Evolutionary conservation across 805 yeast genomes (phyloP), one percentile per base, ranked within the genome.

Genomic region (Wickerhamomyces bovis): DNA sequence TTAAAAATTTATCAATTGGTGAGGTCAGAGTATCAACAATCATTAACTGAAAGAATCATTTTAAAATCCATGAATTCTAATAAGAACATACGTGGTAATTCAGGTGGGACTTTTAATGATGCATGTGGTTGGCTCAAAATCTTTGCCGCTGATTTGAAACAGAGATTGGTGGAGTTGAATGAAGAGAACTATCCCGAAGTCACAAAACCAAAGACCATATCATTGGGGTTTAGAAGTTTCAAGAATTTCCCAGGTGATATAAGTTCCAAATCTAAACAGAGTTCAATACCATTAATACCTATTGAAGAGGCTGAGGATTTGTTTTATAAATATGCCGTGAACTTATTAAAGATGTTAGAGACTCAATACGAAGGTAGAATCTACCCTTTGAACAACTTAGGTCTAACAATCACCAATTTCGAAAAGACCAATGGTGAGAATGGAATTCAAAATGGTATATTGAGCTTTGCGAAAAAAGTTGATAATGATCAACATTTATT

Each of bases 41-140:
- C 80, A 20, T 66, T 94, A 6, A 71, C 72, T 9, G 70, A 77
- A 12, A 71, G 85, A 41, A 76, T 81, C 0, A 79, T 80, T 22
- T 72, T 86, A 9, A 88, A 89, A 60, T 82, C 95, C 0, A 92
- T 94, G 98, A 81, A 82, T 66, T 84, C 97, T 0, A 81, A 82
- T 42, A 94, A 94, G 61, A 88, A 89, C 59, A 83, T 92, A 63
- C 65, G 82, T 42, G 75, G 78, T 0, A 70, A 71, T 11, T 68
- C 80, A 0, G 80, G 90, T 3, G 64, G 63, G 3, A 70, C 72
- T 2, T 51, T 73, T 7, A 68, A 67, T 2, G 96, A 87, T 54
- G 77, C 86, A 20, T 44, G 51, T 15, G 57, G 57, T 36, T 92
- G 99, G 99, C 66, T 92, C 8, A 78, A 73, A 35, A 95, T 92